These are phyloP conservation scores for Nannochloropsis gaditana DNA, from an alignment of 108 stramenopile genomes.

Conservation along the genomic window DNA sequence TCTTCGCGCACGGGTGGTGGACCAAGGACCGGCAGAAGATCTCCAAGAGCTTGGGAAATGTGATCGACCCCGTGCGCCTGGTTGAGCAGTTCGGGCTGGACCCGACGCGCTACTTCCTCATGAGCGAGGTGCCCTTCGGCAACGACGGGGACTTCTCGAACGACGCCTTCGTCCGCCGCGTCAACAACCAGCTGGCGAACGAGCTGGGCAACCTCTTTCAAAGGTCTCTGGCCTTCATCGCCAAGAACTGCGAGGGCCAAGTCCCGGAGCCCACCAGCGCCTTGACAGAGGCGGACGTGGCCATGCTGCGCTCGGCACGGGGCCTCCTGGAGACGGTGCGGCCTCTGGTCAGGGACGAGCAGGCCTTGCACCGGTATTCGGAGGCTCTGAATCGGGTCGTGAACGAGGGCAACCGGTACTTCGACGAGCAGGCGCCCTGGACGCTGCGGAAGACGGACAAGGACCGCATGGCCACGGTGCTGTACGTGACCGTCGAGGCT, in stretches of 20 bases:
- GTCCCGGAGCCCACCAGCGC: slow-evolving; percentile 28
- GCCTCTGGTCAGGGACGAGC: slow-evolving; percentile 56
- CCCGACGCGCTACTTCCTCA: slow-evolving; percentile 77
- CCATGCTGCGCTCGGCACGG: slow-evolving; percentile 59
- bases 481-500: slow-evolving; percentile 82
- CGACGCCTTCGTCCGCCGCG: slow-evolving; percentile 67
- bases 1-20: slow-evolving; percentile 98
- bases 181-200: slow-evolving; percentile 80
- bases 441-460: slow-evolving; percentile 73
- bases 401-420: slow-evolving; percentile 81
- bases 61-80: slow-evolving; percentile 83
- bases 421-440: slow-evolving; percentile 86
- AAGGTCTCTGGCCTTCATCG: slow-evolving; percentile 71
- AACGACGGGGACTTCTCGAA: slow-evolving; percentile 85
- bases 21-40: slow-evolving; percentile 93
- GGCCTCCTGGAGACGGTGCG: slow-evolving; percentile 55
- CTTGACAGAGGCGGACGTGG: slow-evolving; percentile 63
- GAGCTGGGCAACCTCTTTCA: slow-evolving; percentile 88
- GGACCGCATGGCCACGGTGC: slow-evolving; percentile 69
- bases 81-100: slow-evolving; percentile 81
- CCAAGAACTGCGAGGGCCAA: slow-evolving; percentile 70
- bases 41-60: slow-evolving; percentile 63
- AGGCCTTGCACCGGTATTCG: slow-evolving; percentile 63
- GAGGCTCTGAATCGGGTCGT: slow-evolving; percentile 62
- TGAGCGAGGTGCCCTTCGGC: slow-evolving; percentile 80